These are phyloP conservation scores for Salicornia ramosissima DNA, from an alignment of 148 eudicot species.

Conservation along the genomic window DNA sequence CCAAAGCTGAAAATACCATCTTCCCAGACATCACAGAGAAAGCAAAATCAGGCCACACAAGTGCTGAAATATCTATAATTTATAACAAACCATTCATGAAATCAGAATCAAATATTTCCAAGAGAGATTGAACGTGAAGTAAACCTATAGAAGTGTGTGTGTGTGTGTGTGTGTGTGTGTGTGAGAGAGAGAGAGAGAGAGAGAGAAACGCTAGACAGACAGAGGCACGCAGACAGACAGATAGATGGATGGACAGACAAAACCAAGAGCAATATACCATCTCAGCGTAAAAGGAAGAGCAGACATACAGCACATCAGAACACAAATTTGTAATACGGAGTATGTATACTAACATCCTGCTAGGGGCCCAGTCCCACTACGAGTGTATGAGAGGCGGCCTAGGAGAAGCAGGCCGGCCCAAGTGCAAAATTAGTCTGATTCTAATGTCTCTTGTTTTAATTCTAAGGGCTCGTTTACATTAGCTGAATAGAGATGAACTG, in stretches of 20 bases:
- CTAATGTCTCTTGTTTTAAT: too few relatives aligned
- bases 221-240: too few relatives aligned
- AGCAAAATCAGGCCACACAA: slow-evolving; percentile 2
- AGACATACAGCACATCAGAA: not conserved
- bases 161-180: too few relatives aligned
- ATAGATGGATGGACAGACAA: too few relatives aligned
- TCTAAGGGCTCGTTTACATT: too few relatives aligned
- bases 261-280: not conserved
- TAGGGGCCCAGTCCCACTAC: too few relatives aligned
- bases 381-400: too few relatives aligned
- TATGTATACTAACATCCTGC: not conserved
- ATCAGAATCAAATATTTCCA: not conserved
- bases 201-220: not conserved
- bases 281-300: not conserved
- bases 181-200: not conserved
- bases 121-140: not conserved
- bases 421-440: too few relatives aligned
- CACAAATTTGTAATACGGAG: not conserved
- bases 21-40: slow-evolving; percentile 30
- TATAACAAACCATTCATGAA: not conserved
- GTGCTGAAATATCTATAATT: not conserved
- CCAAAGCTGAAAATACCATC: slow-evolving; percentile 99
- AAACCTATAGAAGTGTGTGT: not conserved
- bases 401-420: too few relatives aligned
- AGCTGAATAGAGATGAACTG: too few relatives aligned